Conservation (phyloP, 176 grass and related monocot genomes). For the Echinochloa phyllopogon region DNA sequence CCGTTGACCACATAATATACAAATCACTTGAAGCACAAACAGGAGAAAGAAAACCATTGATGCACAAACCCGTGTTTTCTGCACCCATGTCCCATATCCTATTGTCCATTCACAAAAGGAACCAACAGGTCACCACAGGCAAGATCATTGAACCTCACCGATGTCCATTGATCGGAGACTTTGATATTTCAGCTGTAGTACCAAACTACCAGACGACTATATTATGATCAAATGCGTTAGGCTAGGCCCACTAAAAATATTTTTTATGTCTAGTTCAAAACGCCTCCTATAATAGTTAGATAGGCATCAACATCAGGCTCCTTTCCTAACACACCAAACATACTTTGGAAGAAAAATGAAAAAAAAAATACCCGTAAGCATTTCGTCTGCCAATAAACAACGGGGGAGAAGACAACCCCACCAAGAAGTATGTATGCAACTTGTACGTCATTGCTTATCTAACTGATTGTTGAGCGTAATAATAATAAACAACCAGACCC, state of each 20-base stretch:
- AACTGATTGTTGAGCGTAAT: background rate
- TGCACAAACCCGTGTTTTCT: constrained; percentile 14
- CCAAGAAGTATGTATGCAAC: background rate
- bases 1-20: background rate
- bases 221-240: background rate
- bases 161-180: background rate
- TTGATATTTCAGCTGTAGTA: background rate
- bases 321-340: background rate
- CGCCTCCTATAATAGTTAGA: background rate
- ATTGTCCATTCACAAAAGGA: background rate
- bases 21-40: background rate
- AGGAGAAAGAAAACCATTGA: constrained; percentile 15
- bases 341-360: background rate
- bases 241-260: background rate
- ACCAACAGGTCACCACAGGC: background rate
- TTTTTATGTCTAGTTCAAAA: constrained; percentile 2
- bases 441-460: background rate
- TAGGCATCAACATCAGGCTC: constrained; percentile 12
- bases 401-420: background rate
- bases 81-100: background rate
- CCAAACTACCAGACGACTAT: background rate
- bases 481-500: background rate
- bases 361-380: background rate
- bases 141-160: background rate
- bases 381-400: constrained; percentile 15